Conservation (phyloP, 179 eudicot genomes). For the Camellia oleifera region DNA sequence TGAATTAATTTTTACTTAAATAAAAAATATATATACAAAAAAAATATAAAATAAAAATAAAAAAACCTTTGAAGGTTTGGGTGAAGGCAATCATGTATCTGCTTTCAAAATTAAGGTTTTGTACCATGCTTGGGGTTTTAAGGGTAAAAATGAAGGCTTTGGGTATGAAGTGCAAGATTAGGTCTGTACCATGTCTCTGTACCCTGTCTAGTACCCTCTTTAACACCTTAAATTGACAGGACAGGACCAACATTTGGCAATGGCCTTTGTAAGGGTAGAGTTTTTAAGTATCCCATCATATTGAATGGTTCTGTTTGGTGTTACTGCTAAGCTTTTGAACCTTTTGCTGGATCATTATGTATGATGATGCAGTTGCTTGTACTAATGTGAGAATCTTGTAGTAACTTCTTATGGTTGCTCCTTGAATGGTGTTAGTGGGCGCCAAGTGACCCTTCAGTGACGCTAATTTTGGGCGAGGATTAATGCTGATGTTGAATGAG, state of each 20-base stretch:
- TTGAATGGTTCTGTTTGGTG: background rate
- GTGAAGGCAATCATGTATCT: no score
- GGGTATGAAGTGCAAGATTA: background rate
- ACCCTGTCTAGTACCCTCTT: background rate
- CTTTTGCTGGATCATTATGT: background rate
- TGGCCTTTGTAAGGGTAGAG: background rate
- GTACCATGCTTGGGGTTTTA: background rate
- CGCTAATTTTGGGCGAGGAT: background rate
- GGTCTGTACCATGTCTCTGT: background rate
- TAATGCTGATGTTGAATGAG: background rate
- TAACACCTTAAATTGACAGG: background rate
- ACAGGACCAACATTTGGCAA: background rate
- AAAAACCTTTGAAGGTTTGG: background rate
- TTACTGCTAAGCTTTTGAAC: background rate
- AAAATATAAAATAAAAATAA: background rate
- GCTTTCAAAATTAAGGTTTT: background rate
- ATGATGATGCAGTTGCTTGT: background rate
- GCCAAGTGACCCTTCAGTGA: background rate
- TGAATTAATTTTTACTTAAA: background rate
- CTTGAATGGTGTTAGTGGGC: background rate
- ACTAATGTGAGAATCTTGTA: background rate
- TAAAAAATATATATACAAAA: no score
- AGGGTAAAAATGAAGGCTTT: background rate
- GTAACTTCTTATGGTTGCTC: background rate
- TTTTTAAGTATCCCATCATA: background rate